Percentiles rank a stretch among this genome's conserved stretches.
Evolutionary conservation across 139 green algal species (phyloP).

Genomic region (Nannochloris sp.): DNA sequence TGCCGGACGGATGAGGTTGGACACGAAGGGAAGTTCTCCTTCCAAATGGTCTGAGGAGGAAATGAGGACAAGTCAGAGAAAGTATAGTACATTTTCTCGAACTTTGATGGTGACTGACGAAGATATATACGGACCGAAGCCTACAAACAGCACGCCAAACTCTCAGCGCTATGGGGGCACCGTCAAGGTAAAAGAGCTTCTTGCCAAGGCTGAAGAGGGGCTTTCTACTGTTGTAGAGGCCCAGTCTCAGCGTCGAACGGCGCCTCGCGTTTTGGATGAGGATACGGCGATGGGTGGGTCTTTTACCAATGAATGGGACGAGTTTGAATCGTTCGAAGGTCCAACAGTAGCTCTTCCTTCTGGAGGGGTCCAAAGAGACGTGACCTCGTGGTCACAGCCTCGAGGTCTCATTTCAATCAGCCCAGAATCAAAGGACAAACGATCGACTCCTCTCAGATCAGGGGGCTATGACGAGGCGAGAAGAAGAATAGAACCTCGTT

Average conservation of each 20-base stretch:
- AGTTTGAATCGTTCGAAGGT: neutral
- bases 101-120: conserved; percentile 1
- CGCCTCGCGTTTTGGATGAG: neutral
- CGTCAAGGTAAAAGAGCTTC: conserved; percentile 1
- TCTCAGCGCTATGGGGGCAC: neutral
- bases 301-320: neutral
- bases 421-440: no score
- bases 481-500: neutral
- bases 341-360: neutral
- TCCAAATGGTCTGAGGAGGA: no score
- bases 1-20: no score
- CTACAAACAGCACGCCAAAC: neutral
- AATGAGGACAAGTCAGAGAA: neutral
- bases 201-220: conserved; percentile 7
- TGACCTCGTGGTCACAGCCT: neutral
- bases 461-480: no score
- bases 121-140: conserved; percentile 6
- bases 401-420: no score
- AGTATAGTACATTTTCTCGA: neutral
- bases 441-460: no score
- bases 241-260: neutral
- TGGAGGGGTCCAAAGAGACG: neutral
- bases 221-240: conserved; percentile 5
- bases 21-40: no score
- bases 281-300: neutral